phyloP scores from a whole-genome alignment of 1,284 basidiomycete species.

The Heimioporus retisporus region DNA sequence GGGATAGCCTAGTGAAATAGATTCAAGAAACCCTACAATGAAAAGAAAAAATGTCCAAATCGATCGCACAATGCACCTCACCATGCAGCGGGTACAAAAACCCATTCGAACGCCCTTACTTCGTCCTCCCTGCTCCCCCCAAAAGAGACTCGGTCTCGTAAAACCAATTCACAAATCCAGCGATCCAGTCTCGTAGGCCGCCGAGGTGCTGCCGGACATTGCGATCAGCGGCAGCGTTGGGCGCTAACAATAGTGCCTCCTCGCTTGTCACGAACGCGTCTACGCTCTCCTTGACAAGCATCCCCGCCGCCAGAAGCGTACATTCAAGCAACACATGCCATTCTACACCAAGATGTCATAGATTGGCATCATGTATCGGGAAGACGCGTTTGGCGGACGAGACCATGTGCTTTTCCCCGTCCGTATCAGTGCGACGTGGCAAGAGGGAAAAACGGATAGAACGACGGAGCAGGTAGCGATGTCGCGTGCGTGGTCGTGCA shows the following conservation, averaged over 20 bases:
- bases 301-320: constrained; percentile 26
- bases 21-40: too few species aligned
- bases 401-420: constrained; percentile 35
- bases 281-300: constrained; percentile 23
- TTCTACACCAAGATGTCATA: constrained; percentile 13
- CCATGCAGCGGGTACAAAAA: too few species aligned
- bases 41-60: too few species aligned
- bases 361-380: constrained; percentile 20
- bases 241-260: constrained; percentile 24
- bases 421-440: too few species aligned
- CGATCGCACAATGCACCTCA: too few species aligned
- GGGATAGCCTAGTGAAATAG: too few species aligned
- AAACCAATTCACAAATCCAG: constrained; percentile 65
- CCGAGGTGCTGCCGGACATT: constrained; percentile 56
- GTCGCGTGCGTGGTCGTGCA: constrained; percentile 39
- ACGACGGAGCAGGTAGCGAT: constrained; percentile 44
- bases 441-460: not conserved
- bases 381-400: constrained; percentile 38
- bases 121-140: too few species aligned
- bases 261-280: constrained; percentile 40
- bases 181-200: constrained; percentile 60
- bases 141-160: constrained; percentile 71
- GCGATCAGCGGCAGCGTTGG: constrained; percentile 20
- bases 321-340: constrained; percentile 32
- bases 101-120: too few species aligned